Base-by-base conservation (phyloP, 228 moss, liverwort and hornwort genomes). In the Sphagnum fallax region DNA sequence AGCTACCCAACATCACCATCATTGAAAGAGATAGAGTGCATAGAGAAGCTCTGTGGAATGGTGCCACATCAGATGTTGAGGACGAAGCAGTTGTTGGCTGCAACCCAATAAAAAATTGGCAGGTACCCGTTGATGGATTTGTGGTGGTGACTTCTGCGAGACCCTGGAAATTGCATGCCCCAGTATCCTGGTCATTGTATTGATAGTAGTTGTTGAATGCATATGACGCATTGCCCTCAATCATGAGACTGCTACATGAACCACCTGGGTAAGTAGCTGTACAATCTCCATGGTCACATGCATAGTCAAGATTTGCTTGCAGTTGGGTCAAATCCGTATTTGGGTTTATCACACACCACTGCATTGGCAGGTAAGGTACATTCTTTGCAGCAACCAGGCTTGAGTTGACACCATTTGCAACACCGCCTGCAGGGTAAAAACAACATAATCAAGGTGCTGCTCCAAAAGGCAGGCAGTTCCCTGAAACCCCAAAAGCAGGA, bases 201-300 rank as follows among this genome's bases (percentile, higher is more conserved):
- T 93, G 98, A 53, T 69, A 98, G 47, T 92, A 98, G 67, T 87
- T 82, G 57, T 98, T 93, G 52, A 93, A 98, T 5, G 87, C 87
- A 4, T 85, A 98, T 1, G 93, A 92, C 4, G 87, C 86, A 1
- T 81, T 90, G 7, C 79, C 68, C 14, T 63, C 53, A 32, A 70
- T 0, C 9, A 68, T 74, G 4, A 91, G 80, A 48, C 65, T 51
- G 4, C 62, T 58, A 13, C 98, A 98, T 0, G 90, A 82, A 4
- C 85, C 79, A 1, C 96, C 93, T 0, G 73, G 32, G 18, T 71
- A 73, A 63, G 92, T 53, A 0, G 93, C 50, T 0, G 90, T 90
- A 62, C 98, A 98, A 49, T 98, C 93, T 5, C 90, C 76, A 1
- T 66, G 68, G 68, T 57, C 63, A n/a, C 98, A 98, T 0, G 98